phyloP scores from a whole-genome alignment of 1,284 basidiomycete genomes.

The Fomitopsis schrenkii region DNA sequence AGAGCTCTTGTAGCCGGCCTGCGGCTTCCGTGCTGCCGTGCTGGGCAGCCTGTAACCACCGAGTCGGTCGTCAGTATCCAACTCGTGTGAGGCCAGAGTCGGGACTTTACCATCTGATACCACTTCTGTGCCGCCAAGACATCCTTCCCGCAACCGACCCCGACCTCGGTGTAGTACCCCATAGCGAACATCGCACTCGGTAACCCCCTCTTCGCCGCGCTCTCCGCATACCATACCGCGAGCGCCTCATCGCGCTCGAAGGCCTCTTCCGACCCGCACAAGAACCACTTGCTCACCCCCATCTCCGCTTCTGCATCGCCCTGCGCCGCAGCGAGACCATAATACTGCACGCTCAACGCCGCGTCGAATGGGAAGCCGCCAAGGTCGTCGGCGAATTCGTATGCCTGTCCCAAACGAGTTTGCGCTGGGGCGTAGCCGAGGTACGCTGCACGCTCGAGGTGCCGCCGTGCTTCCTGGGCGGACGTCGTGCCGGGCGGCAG shows the following conservation, averaged over 20 bases:
- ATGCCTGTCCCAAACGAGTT: slow-evolving; percentile 87
- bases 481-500: slow-evolving; percentile 38
- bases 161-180: slow-evolving; percentile 87
- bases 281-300: slow-evolving; percentile 92
- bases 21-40: slow-evolving; percentile 78
- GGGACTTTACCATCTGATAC: slow-evolving; percentile 51
- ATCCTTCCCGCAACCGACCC: slow-evolving; percentile 62
- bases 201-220: slow-evolving; percentile 76
- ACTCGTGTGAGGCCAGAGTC: no score
- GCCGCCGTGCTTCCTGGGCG: slow-evolving; percentile 42
- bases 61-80: neutral
- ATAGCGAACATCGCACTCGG: slow-evolving; percentile 88
- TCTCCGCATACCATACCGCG: slow-evolving; percentile 86
- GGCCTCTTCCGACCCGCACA: slow-evolving; percentile 73
- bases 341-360: slow-evolving; percentile 86
- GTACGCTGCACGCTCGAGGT: slow-evolving; percentile 79
- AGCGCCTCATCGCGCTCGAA: slow-evolving; percentile 88
- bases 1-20: slow-evolving; percentile 65
- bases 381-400: slow-evolving; percentile 84
- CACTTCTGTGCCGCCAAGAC: slow-evolving; percentile 59
- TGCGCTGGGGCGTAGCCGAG: slow-evolving; percentile 84
- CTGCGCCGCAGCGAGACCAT: slow-evolving; percentile 76
- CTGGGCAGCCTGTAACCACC: slow-evolving; percentile 52
- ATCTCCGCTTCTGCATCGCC: slow-evolving; percentile 91
- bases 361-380: slow-evolving; percentile 77